Evolutionary conservation across 768 basidiomycete genomes (phyloP).

Genomic region (Fomitopsis pulvina): DNA sequence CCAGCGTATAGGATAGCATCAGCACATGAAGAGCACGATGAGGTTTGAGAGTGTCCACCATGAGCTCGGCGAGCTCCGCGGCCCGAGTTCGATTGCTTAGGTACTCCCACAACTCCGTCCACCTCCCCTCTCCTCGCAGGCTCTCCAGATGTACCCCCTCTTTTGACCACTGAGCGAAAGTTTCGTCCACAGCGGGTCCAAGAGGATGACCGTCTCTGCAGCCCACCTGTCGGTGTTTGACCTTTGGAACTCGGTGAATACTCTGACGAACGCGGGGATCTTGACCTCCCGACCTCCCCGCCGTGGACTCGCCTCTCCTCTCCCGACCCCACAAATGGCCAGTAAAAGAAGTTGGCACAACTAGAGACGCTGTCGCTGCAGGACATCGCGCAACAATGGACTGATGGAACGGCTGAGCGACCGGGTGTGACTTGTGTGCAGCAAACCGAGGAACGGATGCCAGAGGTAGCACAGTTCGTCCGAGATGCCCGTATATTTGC

Average conservation of each 20-base stretch:
- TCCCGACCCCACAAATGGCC: background rate
- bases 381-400: slow-evolving; percentile 9
- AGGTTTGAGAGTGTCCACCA: slow-evolving; percentile 30
- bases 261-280: background rate
- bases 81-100: slow-evolving; percentile 16
- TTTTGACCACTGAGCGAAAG: background rate
- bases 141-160: background rate
- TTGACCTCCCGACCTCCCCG: background rate
- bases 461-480: slow-evolving; percentile 27
- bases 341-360: background rate
- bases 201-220: background rate
- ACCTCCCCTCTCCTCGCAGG: background rate
- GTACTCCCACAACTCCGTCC: slow-evolving; percentile 1
- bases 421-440: slow-evolving; percentile 7
- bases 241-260: background rate
- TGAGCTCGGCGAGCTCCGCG: slow-evolving; percentile 24
- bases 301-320: background rate
- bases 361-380: slow-evolving; percentile 4
- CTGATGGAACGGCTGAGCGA: slow-evolving; percentile 11
- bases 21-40: slow-evolving; percentile 39
- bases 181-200: slow-evolving; percentile 2
- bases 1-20: slow-evolving; percentile 40
- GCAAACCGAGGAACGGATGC: slow-evolving; percentile 13
- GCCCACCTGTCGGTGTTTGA: background rate
- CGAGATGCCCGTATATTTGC: slow-evolving; percentile 47